Evolutionary conservation across 768 basidiomycete species (phyloP).

Genomic region (Chalciporus sphaerocephalus): DNA sequence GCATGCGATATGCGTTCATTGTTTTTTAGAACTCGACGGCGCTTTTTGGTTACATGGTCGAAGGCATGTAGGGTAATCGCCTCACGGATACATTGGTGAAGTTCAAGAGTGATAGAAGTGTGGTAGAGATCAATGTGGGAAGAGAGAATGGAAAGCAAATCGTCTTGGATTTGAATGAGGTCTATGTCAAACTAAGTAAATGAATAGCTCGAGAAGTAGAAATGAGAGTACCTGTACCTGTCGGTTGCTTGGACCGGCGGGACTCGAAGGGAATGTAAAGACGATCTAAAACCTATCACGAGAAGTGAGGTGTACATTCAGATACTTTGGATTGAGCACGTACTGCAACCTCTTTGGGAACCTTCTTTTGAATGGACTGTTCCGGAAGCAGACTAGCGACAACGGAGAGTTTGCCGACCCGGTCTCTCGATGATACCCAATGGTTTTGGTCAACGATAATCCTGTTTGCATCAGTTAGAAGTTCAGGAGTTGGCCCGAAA

Average conservation of each 20-base stretch:
- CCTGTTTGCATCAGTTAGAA: slow-evolving; percentile 47
- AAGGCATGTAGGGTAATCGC: slow-evolving; percentile 73
- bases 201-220: neutral
- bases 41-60: slow-evolving; percentile 90
- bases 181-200: slow-evolving; percentile 33
- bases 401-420: slow-evolving; percentile 49
- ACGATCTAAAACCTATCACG: slow-evolving; percentile 49
- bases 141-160: slow-evolving; percentile 60
- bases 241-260: slow-evolving; percentile 49
- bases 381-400: slow-evolving; percentile 46
- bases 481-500: slow-evolving; percentile 59
- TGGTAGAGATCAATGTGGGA: slow-evolving; percentile 76
- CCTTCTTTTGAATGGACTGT: slow-evolving; percentile 30
- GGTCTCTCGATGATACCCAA: slow-evolving; percentile 53
- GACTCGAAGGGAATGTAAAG: slow-evolving; percentile 52
- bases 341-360: slow-evolving; percentile 23
- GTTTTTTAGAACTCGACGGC: slow-evolving; percentile 84
- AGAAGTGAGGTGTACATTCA: neutral
- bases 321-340: slow-evolving; percentile 4
- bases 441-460: slow-evolving; percentile 47
- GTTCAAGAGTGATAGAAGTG: slow-evolving; percentile 59
- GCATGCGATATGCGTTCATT: slow-evolving; percentile 85
- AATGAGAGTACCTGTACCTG: slow-evolving; percentile 51
- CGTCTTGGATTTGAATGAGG: slow-evolving; percentile 54
- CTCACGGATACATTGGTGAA: slow-evolving; percentile 61